Conservation (phyloP, 352 stramenopile genomes). For the Globisporangium perplexum region DNA sequence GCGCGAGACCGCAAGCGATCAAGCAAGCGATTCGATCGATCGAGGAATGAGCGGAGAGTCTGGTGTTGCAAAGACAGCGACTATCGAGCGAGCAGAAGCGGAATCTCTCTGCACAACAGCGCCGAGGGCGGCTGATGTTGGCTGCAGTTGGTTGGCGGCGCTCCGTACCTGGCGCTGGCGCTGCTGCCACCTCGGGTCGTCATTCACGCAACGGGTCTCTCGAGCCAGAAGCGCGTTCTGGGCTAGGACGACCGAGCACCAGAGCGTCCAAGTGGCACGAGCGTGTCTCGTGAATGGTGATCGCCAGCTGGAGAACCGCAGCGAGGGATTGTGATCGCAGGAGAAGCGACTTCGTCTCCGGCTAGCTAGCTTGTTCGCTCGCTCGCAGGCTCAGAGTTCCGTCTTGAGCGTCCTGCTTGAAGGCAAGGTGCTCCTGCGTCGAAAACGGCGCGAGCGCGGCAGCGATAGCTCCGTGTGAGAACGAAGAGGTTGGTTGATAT, state of each 20-base stretch:
- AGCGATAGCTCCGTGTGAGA: too few species aligned
- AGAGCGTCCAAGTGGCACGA: not conserved
- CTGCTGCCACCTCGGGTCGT: too few species aligned
- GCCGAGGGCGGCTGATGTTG: too few species aligned
- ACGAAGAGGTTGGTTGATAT: too few species aligned
- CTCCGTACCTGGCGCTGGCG: too few species aligned
- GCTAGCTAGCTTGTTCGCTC: not conserved
- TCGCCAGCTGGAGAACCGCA: not conserved
- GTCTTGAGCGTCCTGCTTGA: not conserved
- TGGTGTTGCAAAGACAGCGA: too few species aligned
- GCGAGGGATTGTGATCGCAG: not conserved
- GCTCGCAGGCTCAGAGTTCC: not conserved
- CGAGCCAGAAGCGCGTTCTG: not conserved
- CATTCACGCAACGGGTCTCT: not conserved
- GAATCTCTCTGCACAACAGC: too few species aligned
- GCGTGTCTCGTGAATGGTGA: constrained; percentile 1
- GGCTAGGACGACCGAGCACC: not conserved
- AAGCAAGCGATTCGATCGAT: not conserved
- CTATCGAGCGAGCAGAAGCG: too few species aligned
- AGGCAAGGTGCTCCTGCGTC: too few species aligned
- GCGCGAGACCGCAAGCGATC: not conserved
- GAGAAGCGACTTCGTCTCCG: not conserved
- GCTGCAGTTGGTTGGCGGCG: too few species aligned
- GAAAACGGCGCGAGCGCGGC: too few species aligned
- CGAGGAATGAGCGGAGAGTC: not conserved